phyloP scores from a whole-genome alignment of 2,329 filamentous ascomycete genomes.

The Sclerotinia nivalis region DNA sequence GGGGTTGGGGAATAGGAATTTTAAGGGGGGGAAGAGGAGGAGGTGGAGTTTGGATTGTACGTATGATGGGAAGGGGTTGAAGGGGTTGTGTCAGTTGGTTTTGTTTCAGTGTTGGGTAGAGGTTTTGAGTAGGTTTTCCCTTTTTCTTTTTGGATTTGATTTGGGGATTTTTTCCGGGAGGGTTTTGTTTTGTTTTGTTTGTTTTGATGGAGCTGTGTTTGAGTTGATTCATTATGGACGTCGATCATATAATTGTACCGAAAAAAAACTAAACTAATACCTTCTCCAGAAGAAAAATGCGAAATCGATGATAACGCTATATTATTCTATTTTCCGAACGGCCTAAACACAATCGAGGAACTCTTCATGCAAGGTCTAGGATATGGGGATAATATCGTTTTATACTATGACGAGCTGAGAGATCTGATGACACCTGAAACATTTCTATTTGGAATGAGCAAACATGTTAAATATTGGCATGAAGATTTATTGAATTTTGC shows the following conservation, averaged over 20 bases:
- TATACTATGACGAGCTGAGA: neutral
- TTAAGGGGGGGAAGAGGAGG: neutral
- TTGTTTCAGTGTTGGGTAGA: neutral
- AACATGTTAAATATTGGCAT: slow-evolving; percentile 3
- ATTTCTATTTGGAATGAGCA: neutral
- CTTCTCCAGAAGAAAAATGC: neutral
- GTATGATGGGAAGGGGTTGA: neutral
- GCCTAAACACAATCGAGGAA: neutral
- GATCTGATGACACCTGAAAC: neutral
- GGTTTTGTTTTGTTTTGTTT: neutral
- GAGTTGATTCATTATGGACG: no score
- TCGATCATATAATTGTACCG: neutral
- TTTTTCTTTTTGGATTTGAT: neutral
- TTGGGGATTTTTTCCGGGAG: neutral
- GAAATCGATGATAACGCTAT: neutral
- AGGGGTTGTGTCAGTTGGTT: slow-evolving; percentile 6
- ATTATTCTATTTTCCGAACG: neutral
- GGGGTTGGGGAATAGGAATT: neutral
- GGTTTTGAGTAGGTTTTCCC: neutral
- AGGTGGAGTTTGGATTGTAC: neutral
- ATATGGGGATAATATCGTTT: neutral
- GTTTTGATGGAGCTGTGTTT: no score
- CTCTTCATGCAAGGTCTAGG: neutral
- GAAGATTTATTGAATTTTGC: neutral
- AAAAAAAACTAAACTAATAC: neutral